Percentiles rank a stretch among this genome's conserved stretches.
Evolutionary conservation across 352 stramenopile species (phyloP).

Genomic region (Phytophthora idaei): DNA sequence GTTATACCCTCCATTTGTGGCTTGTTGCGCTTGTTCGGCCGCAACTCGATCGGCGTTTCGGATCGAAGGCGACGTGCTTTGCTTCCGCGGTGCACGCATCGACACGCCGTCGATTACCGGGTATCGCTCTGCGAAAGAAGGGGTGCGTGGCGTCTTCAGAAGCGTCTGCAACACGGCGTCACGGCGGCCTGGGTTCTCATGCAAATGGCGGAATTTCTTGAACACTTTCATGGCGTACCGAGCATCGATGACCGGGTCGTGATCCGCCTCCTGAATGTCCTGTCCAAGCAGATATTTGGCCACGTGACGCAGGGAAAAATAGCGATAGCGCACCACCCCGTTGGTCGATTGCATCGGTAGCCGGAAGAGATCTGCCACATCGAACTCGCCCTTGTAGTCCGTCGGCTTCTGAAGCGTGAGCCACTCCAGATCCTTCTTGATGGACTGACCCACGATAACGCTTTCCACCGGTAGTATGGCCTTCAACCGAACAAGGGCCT

Average conservation of each 20-base stretch:
- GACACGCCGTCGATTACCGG: constrained; percentile 83
- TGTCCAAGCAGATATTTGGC: constrained; percentile 83
- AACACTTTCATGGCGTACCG: constrained; percentile 92
- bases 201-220: constrained; percentile 84
- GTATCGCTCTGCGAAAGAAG: constrained; percentile 83
- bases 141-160: constrained; percentile 80
- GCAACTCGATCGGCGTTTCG: constrained; percentile 39
- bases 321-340: constrained; percentile 79
- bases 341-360: constrained; percentile 78
- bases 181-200: constrained; percentile 74
- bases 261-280: constrained; percentile 84
- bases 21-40: constrained; percentile 30
- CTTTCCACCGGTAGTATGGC: constrained; percentile 75
- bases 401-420: constrained; percentile 77
- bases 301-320: constrained; percentile 85
- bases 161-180: constrained; percentile 84
- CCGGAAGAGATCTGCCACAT: constrained; percentile 86
- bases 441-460: constrained; percentile 92
- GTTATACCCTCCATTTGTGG: constrained; percentile 22
- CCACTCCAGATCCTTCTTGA: constrained; percentile 94
- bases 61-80: constrained; percentile 48
- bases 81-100: constrained; percentile 76
- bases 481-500: constrained; percentile 82
- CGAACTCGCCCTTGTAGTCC: constrained; percentile 89
- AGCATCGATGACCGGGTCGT: constrained; percentile 87